These are phyloP conservation scores for Lolium multiflorum DNA, from an alignment of 176 grass and related monocot genomes.

Conservation along the genomic window DNA sequence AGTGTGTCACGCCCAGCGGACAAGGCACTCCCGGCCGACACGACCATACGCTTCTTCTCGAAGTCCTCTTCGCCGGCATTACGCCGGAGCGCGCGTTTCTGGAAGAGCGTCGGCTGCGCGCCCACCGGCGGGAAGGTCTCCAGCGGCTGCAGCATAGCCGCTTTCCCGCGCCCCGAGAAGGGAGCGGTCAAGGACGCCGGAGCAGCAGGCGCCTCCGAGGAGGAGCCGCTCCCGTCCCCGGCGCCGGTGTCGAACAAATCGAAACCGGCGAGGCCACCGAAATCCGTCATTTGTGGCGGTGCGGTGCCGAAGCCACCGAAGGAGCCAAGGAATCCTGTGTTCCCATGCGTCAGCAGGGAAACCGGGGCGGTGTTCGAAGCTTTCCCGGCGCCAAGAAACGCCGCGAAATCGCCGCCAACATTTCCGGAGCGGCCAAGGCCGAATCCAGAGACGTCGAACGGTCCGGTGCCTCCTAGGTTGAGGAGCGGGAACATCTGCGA, in stretches of 20 bases:
- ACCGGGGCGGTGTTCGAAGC: conserved; percentile 41
- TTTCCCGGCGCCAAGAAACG: conserved; percentile 44
- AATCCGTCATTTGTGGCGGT: conserved; percentile 43
- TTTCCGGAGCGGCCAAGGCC: conserved; percentile 58
- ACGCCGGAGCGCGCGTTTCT: conserved; percentile 91
- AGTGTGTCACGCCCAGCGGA: conserved; percentile 42
- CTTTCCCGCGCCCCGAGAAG: conserved; percentile 68
- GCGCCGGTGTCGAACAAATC: conserved; percentile 61
- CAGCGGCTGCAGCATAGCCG: conserved; percentile 75
- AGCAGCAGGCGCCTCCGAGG: conserved; percentile 25
- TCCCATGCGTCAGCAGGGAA: conserved; percentile 45
- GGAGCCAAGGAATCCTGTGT: conserved; percentile 42
- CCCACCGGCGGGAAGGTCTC: conserved; percentile 82
- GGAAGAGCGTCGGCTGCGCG: conserved; percentile 94
- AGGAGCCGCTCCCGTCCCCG: conserved; percentile 20
- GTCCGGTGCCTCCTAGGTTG: conserved; percentile 44
- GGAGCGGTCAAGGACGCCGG: conserved; percentile 24
- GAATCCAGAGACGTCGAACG: conserved; percentile 71
- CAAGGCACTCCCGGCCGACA: not conserved
- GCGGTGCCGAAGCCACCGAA: conserved; percentile 76
- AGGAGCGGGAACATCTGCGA: conserved; percentile 63
- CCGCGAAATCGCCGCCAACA: conserved; percentile 28
- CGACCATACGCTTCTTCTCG: conserved; percentile 73
- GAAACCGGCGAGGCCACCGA: conserved; percentile 56
- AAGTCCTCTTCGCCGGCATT: conserved; percentile 69